Base-by-base conservation (phyloP, 2,329 filamentous ascomycete species). In the Alternaria consortialis region DNA sequence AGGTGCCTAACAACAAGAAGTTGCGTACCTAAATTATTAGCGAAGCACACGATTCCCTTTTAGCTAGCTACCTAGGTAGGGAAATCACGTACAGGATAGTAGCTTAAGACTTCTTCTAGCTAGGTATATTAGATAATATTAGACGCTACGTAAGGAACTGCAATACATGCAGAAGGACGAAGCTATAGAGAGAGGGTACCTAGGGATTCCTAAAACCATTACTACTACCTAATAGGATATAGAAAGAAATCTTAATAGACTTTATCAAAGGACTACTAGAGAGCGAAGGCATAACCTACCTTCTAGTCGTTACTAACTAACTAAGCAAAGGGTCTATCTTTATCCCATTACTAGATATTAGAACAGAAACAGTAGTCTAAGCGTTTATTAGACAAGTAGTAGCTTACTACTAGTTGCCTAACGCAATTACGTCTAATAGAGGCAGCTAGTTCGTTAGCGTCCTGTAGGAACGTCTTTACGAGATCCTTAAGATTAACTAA, bases 231-330 rank as follows among this genome's bases (percentile, higher is more conserved):
- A n/a, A n/a, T n/a, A n/a, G n/a, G n/a, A n/a, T n/a, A n/a, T n/a
- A n/a, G n/a, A n/a, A n/a, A n/a, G n/a, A n/a, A n/a, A n/a, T n/a
- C 13, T 57, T 39, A 4, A 56, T 57, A 6, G 39, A 57, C 25
- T 61, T 56, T 37, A 42, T 60, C 36, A 25, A 31, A 23, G 17
- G 11, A n/a, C 23, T 56, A 3, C 20, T 36, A 7, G 6, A 11
- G 3, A 29, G 23, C 5, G 20, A 34, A 8, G 32, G n/a, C 15
- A 23, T 29, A 3, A 29, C 2, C 2, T 17, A 23, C 40, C n/a
- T 40, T 4, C 42, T 59, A 11, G 50, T 59, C 3, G 20, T 59
- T 8, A 48, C 44, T 8, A 27, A 59, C 31, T 27, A 25, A 2
- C 43, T 54, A 4, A 42, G 23, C 1, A 58, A 53, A 27, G 37